Evolutionary conservation across 257 asterid genomes (phyloP), one percentile per base, ranked within the genome.

Genomic region (Sherardia arvensis): DNA sequence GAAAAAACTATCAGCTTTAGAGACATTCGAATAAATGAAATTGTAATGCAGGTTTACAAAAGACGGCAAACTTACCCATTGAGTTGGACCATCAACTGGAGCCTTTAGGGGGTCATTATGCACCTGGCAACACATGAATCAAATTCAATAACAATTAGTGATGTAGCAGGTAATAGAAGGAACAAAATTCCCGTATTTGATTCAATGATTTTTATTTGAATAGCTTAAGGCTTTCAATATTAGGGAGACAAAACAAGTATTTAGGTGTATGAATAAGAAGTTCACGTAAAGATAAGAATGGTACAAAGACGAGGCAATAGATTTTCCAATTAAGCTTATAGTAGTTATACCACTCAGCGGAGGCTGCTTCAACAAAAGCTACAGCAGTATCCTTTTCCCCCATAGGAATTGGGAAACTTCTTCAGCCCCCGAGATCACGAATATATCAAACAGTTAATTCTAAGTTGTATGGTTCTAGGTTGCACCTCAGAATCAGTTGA

Each of bases 1-100:
- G 14, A n/a, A 34, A 64, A 64, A 29, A 22, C 28, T n/a, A 28
- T 4, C 27, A n/a, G 11, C 36, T 4, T 22, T 10, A 6, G n/a
- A n/a, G 51, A 3, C 20, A 4, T 1, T 62, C 23, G 9, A 23
- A 20, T 15, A 21, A 53, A 53, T 7, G 53, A 34, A 14, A 8
- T 25, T 6, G 28, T 5, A 53, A 25, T 53, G 47, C 23, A 30
- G 45, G 30, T 40, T 2, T 14, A 43, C 20, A 43, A 15, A 43
- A 43, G 51, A 43, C n/a, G 29, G 38, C 23, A 64, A 68, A 68
- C 83, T 79, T 73, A 92, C 99, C 97, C 97, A 92, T 69, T 89
- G 99, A 68, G 99, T 92, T 73, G 97, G 97, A 68, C 97, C 99
- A 84, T 92, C 99, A 63, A 92, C 99, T 26, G 95, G 97, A 76